Conservation (phyloP, 768 basidiomycete genomes). For the Podaxis sp. region DNA sequence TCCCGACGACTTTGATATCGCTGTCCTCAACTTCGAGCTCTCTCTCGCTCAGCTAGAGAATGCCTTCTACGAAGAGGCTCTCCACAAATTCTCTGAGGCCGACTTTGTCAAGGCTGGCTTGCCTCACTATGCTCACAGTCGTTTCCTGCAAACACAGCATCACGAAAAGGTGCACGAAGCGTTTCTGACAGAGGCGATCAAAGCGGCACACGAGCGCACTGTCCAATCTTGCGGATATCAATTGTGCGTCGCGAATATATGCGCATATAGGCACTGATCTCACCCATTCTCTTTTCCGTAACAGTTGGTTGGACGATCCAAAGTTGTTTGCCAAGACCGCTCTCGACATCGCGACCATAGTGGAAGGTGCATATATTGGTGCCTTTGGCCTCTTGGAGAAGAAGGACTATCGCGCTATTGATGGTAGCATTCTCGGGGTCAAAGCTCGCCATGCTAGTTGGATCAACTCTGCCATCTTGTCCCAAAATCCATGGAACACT, state of each 20-base stretch:
- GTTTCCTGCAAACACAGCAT: constrained; percentile 42
- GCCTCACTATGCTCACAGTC: constrained; percentile 38
- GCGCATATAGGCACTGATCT: neutral
- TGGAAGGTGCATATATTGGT: constrained; percentile 56
- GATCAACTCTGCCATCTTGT: constrained; percentile 47
- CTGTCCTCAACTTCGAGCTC: constrained; percentile 39
- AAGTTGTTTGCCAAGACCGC: constrained; percentile 19
- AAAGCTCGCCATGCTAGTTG: constrained; percentile 66
- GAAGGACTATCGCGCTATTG: constrained; percentile 44
- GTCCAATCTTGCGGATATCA: constrained; percentile 54
- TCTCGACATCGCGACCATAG: constrained; percentile 51
- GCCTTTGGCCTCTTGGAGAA: constrained; percentile 41
- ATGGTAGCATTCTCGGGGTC: constrained; percentile 54
- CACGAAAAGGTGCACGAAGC: constrained; percentile 31
- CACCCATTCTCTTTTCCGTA: neutral
- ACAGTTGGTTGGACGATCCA: neutral
- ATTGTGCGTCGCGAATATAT: constrained; percentile 36
- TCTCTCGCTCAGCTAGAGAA: constrained; percentile 42
- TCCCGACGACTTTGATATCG: constrained; percentile 11
- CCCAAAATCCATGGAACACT: constrained; percentile 50
- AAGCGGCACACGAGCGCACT: constrained; percentile 31
- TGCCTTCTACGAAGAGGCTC: constrained; percentile 36
- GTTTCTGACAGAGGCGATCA: constrained; percentile 35
- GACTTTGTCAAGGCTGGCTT: constrained; percentile 43
- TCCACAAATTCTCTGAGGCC: constrained; percentile 34